Base-by-base conservation (phyloP, 257 asterid genomes). In the Lantana camara region DNA sequence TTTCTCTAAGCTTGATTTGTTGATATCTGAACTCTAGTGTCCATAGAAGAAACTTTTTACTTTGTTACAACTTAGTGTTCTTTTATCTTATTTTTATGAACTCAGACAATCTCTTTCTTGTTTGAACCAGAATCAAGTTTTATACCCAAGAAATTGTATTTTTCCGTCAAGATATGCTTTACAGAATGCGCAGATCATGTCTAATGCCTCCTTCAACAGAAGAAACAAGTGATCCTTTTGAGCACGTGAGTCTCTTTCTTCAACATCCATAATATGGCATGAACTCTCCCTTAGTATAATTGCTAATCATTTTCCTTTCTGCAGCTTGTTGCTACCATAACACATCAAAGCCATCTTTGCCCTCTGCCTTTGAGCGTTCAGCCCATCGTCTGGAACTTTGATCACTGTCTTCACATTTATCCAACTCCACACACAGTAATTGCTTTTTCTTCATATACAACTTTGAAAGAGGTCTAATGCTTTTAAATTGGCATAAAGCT, bases 271-370 rank as follows among this genome's bases (percentile, higher is more conserved):
- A 54, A 51, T 67, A 60, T 54, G 7, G 20, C 44, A 23, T 62
- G 23, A 40, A 13, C 50, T 67, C 55, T 42, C 11, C 35, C 3
- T 32, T 59, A 52, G 44, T 37, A 56, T 47, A 66, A 44, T 65
- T 56, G 24, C 57, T 59, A 41, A 41, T 62, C 21, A 30, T 23
- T 50, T 60, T 45, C 40, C 53, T 64, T 50, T 49, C 20, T 70
- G 78, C 96, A 90, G 97, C 96, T 94, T 77, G 95, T 88, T 47
- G 97, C 97, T 54, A 94, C 99, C 30, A 83, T 94, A 63, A 73
- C 85, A 53, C 99, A 94, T 76, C 99, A 94, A 79, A 94, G 96
- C 64, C 97, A 94, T 77, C 95, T 94, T 19, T 94, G 99, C 66
- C 99, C 97, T 49, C 85, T 90, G 64, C 97, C 99, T 32, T 77